Conservation (phyloP, 2,329 filamentous ascomycete species). For the Penicillium sp. region DNA sequence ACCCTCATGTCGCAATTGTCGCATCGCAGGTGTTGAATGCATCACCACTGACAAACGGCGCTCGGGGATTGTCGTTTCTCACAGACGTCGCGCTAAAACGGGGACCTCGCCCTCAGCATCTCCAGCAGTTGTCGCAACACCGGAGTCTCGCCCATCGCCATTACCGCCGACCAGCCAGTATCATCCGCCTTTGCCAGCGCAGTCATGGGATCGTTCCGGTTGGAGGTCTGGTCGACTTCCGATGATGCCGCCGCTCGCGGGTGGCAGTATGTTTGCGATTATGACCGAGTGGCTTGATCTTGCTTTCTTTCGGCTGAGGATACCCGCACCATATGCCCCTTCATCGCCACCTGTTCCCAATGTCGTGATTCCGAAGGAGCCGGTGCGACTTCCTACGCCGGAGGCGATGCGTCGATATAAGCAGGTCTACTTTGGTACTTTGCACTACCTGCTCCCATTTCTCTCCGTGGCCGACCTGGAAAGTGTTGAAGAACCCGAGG, state of each 20-base stretch:
- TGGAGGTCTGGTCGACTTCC: constrained; percentile 6
- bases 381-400: not conserved
- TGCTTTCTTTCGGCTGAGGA: constrained; percentile 7
- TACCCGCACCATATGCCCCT: not conserved
- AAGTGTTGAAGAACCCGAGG: not conserved
- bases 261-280: constrained; percentile 9
- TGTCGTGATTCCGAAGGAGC: not conserved
- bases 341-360: not conserved
- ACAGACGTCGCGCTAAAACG: not conserved
- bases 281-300: constrained; percentile 16
- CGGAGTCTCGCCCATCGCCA: not conserved
- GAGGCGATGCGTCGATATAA: not conserved
- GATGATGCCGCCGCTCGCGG: constrained; percentile 11
- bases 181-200: not conserved
- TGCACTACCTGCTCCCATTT: not conserved
- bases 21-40: constrained; percentile 7
- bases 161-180: not conserved
- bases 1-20: constrained; percentile 12
- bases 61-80: not conserved
- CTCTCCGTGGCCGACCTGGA: not conserved
- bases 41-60: constrained; percentile 13
- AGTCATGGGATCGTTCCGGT: constrained; percentile 11
- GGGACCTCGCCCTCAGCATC: not conserved
- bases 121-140: not conserved
- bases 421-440: not conserved